A percentile compares a stretch with the other conserved stretches of the same genome.
Conservation (phyloP, 2,329 filamentous ascomycete species). For the Penicillium sp. region DNA sequence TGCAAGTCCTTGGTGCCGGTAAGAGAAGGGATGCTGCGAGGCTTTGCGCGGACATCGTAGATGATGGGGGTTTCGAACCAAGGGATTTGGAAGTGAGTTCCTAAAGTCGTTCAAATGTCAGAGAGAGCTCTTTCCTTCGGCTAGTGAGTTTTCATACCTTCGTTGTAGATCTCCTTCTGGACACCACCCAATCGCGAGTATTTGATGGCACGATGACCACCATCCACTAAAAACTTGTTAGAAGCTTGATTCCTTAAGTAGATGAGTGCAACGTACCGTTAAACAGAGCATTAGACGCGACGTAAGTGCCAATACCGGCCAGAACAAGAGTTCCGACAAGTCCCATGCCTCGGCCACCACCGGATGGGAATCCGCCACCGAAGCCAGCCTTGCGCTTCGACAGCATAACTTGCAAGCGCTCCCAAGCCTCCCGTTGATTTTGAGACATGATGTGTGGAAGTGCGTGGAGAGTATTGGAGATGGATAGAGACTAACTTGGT, state of each 20-base stretch:
- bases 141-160: constrained; percentile 61
- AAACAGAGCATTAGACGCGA: constrained; percentile 61
- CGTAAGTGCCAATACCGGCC: constrained; percentile 48
- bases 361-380: constrained; percentile 51
- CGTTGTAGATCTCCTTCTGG: constrained; percentile 90
- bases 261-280: constrained; percentile 54
- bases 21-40: constrained; percentile 91
- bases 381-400: constrained; percentile 50
- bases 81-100: constrained; percentile 89
- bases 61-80: constrained; percentile 97
- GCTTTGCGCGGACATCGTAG: constrained; percentile 97
- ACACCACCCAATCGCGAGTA: constrained; percentile 92
- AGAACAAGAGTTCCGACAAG: constrained; percentile 56
- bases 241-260: background rate
- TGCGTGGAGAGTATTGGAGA: constrained; percentile 17
- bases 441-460: constrained; percentile 43
- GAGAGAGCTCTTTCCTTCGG: constrained; percentile 3
- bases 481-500: constrained; percentile 23
- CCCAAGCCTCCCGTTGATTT: constrained; percentile 67
- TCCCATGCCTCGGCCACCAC: constrained; percentile 55
- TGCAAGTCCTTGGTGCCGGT: constrained; percentile 99
- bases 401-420: constrained; percentile 63
- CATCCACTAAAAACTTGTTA: constrained; percentile 66
- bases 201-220: constrained; percentile 98
- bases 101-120: constrained; percentile 45